phyloP scores from a whole-genome alignment of 139 green algal genomes.

The Coccomyxa sp. region DNA sequence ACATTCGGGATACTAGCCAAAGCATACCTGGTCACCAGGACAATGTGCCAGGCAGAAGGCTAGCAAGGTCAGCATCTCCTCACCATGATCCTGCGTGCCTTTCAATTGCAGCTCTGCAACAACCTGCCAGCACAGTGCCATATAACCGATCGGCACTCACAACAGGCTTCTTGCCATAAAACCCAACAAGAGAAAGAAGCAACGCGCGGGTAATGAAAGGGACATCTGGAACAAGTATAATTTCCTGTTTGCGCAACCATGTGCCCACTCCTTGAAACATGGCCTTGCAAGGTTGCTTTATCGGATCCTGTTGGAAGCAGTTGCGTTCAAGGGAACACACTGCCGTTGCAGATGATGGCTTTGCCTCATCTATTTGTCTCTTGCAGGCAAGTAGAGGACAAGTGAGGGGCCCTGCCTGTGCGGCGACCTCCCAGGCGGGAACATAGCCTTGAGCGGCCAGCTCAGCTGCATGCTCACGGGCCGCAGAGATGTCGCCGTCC shows the following conservation, averaged over 20 bases:
- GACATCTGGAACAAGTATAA: background rate
- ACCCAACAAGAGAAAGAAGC: background rate
- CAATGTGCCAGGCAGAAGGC: conserved; percentile 3
- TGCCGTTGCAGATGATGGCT: background rate
- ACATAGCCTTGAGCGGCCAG: background rate
- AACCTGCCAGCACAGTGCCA: background rate
- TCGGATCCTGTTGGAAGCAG: background rate
- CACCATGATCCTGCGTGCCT: background rate
- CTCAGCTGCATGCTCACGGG: background rate
- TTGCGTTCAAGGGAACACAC: background rate
- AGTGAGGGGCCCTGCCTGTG: background rate
- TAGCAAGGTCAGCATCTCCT: background rate
- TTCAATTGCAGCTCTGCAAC: background rate
- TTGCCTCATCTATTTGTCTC: background rate
- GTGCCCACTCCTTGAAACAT: background rate
- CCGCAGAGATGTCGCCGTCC: background rate
- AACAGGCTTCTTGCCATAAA: no score
- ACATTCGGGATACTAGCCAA: background rate
- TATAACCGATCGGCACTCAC: no score
- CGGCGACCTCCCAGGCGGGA: background rate
- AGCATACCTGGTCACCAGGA: background rate
- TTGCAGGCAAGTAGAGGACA: background rate
- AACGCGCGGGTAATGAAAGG: background rate
- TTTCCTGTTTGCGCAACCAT: background rate
- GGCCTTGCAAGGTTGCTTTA: background rate